Percentiles rank a stretch among this genome's conserved stretches.
Evolutionary conservation across 176 grass and related monocot genomes (phyloP).

Genomic region (Hordeum marinum): DNA sequence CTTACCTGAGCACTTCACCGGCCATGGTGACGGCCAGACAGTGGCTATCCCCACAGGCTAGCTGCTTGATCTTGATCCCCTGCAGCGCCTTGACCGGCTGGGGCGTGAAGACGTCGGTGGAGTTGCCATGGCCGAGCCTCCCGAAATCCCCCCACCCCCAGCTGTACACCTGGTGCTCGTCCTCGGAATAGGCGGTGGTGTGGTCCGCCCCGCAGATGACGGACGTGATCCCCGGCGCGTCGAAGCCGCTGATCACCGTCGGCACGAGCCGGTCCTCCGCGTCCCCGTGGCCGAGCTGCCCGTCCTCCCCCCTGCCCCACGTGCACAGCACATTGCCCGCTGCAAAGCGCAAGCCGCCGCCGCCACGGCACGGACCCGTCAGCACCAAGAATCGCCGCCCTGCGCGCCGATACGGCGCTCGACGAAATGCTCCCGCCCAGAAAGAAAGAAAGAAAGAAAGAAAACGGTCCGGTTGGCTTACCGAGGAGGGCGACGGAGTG

Average conservation of each 20-base stretch:
- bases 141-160: slow-evolving; percentile 99
- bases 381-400: not conserved
- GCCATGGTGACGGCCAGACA: slow-evolving; percentile 83
- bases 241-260: slow-evolving; percentile 68
- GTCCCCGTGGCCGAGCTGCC: slow-evolving; percentile 95
- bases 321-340: slow-evolving; percentile 84
- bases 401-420: not conserved
- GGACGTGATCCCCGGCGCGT: slow-evolving; percentile 51
- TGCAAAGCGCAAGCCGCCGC: slow-evolving; percentile 13
- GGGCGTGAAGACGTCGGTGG: slow-evolving; percentile 91
- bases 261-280: slow-evolving; percentile 86
- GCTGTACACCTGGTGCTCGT: slow-evolving; percentile 77
- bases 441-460: not conserved
- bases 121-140: slow-evolving; percentile 90
- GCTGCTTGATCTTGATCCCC: slow-evolving; percentile 91
- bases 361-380: not conserved
- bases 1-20: slow-evolving; percentile 83
- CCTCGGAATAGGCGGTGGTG: slow-evolving; percentile 88
- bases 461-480: slow-evolving; percentile 5
- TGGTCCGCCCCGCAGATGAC: slow-evolving; percentile 97
- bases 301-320: slow-evolving; percentile 97
- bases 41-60: slow-evolving; percentile 97
- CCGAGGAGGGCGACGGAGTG: slow-evolving; percentile 97
- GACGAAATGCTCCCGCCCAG: not conserved
- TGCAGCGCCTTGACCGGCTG: slow-evolving; percentile 88